Evolutionary conservation across 2,329 filamentous ascomycete species (phyloP).

Genomic region (Biscogniauxia marginata): DNA sequence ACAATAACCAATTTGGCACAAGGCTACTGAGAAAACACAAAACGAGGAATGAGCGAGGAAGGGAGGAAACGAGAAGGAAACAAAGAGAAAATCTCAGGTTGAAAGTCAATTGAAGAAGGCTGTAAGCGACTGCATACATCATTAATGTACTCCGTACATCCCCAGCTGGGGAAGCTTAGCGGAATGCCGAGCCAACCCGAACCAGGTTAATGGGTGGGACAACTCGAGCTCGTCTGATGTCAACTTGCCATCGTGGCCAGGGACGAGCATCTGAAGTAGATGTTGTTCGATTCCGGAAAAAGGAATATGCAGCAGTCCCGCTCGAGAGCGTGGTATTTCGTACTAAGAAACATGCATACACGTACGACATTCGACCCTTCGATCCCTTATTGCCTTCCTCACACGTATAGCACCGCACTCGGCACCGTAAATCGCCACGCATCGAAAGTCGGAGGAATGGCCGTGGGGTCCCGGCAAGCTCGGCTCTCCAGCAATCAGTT

Average conservation of each 20-base stretch:
- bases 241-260: background rate
- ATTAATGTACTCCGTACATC: background rate
- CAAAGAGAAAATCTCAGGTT: constrained; percentile 1
- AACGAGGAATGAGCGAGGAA: background rate
- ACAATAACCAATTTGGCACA: too few relatives aligned
- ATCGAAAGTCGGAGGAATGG: background rate
- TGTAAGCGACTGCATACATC: background rate
- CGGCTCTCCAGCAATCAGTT: background rate
- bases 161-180: background rate
- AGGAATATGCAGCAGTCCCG: too few relatives aligned
- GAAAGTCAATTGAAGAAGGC: background rate
- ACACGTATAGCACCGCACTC: too few relatives aligned
- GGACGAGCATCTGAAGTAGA: background rate
- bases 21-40: constrained; percentile 6
- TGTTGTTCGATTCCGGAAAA: background rate
- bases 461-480: background rate
- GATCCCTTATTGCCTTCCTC: too few relatives aligned
- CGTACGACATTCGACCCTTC: too few relatives aligned
- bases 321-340: too few relatives aligned
- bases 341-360: too few relatives aligned
- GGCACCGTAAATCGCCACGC: background rate
- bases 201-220: background rate
- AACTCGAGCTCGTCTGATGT: background rate
- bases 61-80: constrained; percentile 4
- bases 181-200: background rate